Evolutionary conservation across 805 yeast genomes (phyloP), one percentile per base, ranked within the genome.

Genomic region (Kazachstania taianensis): DNA sequence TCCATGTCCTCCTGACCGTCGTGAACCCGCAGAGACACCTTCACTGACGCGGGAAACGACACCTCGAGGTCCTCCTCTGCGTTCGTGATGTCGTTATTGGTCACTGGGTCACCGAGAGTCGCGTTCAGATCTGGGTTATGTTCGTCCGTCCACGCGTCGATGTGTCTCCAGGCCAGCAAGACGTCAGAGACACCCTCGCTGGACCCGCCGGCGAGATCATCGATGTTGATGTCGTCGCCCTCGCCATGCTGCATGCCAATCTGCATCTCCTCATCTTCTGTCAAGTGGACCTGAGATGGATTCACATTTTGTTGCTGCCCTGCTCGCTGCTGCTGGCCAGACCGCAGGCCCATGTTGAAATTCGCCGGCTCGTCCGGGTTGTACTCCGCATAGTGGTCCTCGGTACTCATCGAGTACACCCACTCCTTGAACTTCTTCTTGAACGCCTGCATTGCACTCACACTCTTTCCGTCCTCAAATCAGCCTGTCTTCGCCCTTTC

Each of bases 1-100:
- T 86, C 94, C 41, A 81, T 68, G 27, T 70, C 70, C 40, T 79
- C 81, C 62, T 92, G 98, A 35, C 98, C 98, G 52, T 92, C 97
- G 46, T 92, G 95, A 28, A 81, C 61, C 49, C 76, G 72, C 52
- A 72, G 73, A 30, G 89, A 81, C 29, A 86, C 94, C 36, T 81
- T 67, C 6, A 92, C 84, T 38, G 89, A 83, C 2, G 75, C 64
- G 1, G 98, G 98, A 30, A 92, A 67, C 32, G 67, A 65, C 35
- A 84, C 64, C 30, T 73, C 76, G 51, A 86, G 65, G 56, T 89
- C 96, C 47, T 73, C 72, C 62, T 92, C 96, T 20, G 92, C 79
- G 47, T 81, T 89, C 43, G 69, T 67, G 38, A 89, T 66, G 55
- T 92, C 98, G 39, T 78, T 72, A 27, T 70, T 67, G 0, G 96